Evolutionary conservation across 2,329 filamentous ascomycete genomes (phyloP).

Genomic region (Talaromyces piceae): DNA sequence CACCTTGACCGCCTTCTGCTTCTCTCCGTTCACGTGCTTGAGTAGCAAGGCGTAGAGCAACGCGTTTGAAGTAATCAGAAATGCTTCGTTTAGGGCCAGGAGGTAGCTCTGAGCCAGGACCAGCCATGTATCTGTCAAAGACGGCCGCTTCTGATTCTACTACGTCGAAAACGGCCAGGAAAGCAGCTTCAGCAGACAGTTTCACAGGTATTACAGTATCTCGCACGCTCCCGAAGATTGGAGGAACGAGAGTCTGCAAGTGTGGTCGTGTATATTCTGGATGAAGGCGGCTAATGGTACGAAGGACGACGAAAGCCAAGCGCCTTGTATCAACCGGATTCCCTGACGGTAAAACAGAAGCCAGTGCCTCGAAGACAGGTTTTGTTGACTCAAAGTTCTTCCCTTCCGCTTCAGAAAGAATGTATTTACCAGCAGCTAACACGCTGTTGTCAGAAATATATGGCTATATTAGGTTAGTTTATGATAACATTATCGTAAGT

Average conservation of each 20-base stretch:
- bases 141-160: slow-evolving; percentile 77
- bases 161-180: slow-evolving; percentile 82
- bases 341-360: slow-evolving; percentile 67
- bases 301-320: slow-evolving; percentile 75
- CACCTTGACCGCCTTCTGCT: slow-evolving; percentile 82
- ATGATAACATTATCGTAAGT: neutral
- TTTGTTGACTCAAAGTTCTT: slow-evolving; percentile 67
- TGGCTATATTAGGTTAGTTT: slow-evolving; percentile 43
- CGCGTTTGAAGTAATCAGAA: slow-evolving; percentile 94
- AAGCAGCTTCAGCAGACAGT: slow-evolving; percentile 86
- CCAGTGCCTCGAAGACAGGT: slow-evolving; percentile 70
- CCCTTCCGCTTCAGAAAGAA: slow-evolving; percentile 57
- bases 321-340: slow-evolving; percentile 75
- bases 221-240: slow-evolving; percentile 82
- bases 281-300: slow-evolving; percentile 73
- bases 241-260: slow-evolving; percentile 67
- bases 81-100: slow-evolving; percentile 77
- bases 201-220: slow-evolving; percentile 93
- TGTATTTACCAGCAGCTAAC: slow-evolving; percentile 82
- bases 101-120: slow-evolving; percentile 58
- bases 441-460: slow-evolving; percentile 84
- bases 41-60: slow-evolving; percentile 72
- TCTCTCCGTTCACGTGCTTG: slow-evolving; percentile 86
- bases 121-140: slow-evolving; percentile 83
- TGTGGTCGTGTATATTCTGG: slow-evolving; percentile 77